Evolutionary conservation across 371 early-diverging fungal species (phyloP), one percentile per base, ranked within the genome.

Genomic region (Thermomucor indicae-seudaticae): DNA sequence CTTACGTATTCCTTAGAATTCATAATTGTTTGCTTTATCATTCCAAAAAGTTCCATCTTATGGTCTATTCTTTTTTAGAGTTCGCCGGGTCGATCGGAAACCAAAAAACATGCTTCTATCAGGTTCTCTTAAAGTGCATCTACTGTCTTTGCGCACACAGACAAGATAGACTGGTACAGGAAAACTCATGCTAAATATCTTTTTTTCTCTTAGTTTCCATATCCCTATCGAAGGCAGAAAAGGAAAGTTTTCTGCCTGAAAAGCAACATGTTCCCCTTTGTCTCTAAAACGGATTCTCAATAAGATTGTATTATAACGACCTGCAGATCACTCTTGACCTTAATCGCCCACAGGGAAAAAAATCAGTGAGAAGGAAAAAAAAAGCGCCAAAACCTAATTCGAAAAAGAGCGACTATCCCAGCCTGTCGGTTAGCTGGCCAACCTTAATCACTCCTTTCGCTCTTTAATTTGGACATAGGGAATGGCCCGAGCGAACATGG

Each of bases 391-490:
- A 20, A 5, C 17, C 12, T 19, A 20, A 17, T 35, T 47, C 17
- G 30, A 46, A 53, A 53, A 46, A 41, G 48, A 40, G 20, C 10
- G 27, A 24, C 19, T 12, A n/a, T 52, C 20, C 53, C 53, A 38
- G 35, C 16, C 29, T 37, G 32, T 23, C 47, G 48, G 48, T 11
- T 50, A 7, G 19, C 27, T 23, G 29, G 4, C 20, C 7, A 35
- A 47, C 44, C 47, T 23, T 54, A 45, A 44, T 24, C 45, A 17
- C 38, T 34, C 29, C 45, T 52, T 52, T n/a, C n/a, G n/a, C 17
- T 43, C 49, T 42, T 23, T 51, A 31, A 45, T 22, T 44, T 40
- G 45, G 1, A 70, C 65, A 43, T 60, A 65, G 22, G 64, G 70
- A 20, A 70, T 47, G n/a, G 47, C 22, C 22, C 51, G 35, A 11